Percentiles rank a stretch among this genome's conserved stretches.
Evolutionary conservation across 2,329 filamentous ascomycete genomes (phyloP).

Genomic region (Ascochyta lentis): DNA sequence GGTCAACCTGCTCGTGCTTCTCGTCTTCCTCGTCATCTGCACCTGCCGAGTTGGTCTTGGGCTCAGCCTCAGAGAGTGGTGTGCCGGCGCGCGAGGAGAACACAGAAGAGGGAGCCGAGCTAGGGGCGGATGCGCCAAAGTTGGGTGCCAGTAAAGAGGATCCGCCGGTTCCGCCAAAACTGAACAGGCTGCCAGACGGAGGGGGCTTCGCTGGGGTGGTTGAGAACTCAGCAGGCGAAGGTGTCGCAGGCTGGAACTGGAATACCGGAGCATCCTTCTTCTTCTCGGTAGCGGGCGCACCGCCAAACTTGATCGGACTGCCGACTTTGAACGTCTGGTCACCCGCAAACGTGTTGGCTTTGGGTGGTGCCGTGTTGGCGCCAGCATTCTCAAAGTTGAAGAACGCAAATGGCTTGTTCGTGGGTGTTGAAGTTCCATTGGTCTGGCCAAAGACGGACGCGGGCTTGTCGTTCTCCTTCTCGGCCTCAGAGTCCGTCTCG

Average conservation of each 20-base stretch:
- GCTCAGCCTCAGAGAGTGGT: constrained; percentile 44
- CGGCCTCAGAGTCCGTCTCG: constrained; percentile 26
- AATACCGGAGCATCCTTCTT: constrained; percentile 33
- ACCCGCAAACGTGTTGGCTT: constrained; percentile 38
- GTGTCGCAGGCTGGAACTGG: constrained; percentile 36
- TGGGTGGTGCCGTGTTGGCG: constrained; percentile 37
- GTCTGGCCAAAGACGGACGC: constrained; percentile 26
- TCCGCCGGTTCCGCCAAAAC: constrained; percentile 27
- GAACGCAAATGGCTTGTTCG: constrained; percentile 31
- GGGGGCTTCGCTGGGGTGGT: constrained; percentile 38
- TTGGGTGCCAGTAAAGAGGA: constrained; percentile 31
- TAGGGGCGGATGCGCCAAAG: constrained; percentile 26
- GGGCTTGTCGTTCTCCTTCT: constrained; percentile 31
- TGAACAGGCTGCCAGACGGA: constrained; percentile 28
- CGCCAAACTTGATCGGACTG: constrained; percentile 46
- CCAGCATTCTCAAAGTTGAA: constrained; percentile 42
- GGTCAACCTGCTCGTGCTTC: constrained; percentile 38
- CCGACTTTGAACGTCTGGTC: constrained; percentile 49
- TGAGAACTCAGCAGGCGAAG: constrained; percentile 34
- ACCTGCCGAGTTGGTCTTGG: constrained; percentile 36
- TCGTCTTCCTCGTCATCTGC: constrained; percentile 40
- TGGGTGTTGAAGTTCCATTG: constrained; percentile 38
- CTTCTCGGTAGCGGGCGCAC: constrained; percentile 28
- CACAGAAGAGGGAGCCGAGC: constrained; percentile 36
- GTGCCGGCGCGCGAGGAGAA: constrained; percentile 47